Evolutionary conservation across 2,329 filamentous ascomycete species (phyloP).

Genomic region (Botrytis fragariae): DNA sequence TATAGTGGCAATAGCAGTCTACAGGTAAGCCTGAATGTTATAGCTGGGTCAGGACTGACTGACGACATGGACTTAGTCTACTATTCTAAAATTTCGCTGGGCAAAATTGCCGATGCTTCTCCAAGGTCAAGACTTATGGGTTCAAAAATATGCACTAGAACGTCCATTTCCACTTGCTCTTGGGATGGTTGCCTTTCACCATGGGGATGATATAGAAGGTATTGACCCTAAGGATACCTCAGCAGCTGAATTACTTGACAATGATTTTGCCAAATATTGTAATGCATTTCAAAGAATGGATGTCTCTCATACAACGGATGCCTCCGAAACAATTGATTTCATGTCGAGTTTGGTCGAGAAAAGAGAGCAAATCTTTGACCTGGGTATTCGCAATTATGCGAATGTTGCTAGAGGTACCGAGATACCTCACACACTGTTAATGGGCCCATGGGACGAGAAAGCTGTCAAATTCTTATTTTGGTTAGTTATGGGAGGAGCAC

Average conservation of each 20-base stretch:
- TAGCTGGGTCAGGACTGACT: not conserved
- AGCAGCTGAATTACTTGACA: not conserved
- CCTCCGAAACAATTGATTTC: not conserved
- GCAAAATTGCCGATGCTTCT: slow-evolving; percentile 30
- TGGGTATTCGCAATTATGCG: not conserved
- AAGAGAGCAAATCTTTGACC: slow-evolving; percentile 4
- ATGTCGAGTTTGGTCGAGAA: not conserved
- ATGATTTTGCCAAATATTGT: slow-evolving; percentile 17
- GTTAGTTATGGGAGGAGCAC: slow-evolving; percentile 33
- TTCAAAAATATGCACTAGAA: slow-evolving; percentile 22
- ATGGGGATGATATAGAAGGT: not conserved
- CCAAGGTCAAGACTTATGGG: slow-evolving; percentile 31
- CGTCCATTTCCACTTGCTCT: not conserved
- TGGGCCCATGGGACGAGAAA: slow-evolving; percentile 35
- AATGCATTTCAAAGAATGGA: not conserved
- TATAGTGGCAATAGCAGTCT: not conserved
- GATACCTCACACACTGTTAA: slow-evolving; percentile 36
- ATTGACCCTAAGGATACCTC: not conserved
- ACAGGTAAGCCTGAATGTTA: slow-evolving; percentile 18
- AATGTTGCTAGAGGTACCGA: slow-evolving; percentile 27
- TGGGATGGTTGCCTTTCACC: not conserved
- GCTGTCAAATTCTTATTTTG: slow-evolving; percentile 34
- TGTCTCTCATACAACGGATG: not conserved
- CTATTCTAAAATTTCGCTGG: slow-evolving; percentile 36
- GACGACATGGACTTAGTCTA: slow-evolving; percentile 25